Evolutionary conservation across 345 rosid species (phyloP), one percentile per base, ranked within the genome.

Genomic region (Citrus cavaleriei): DNA sequence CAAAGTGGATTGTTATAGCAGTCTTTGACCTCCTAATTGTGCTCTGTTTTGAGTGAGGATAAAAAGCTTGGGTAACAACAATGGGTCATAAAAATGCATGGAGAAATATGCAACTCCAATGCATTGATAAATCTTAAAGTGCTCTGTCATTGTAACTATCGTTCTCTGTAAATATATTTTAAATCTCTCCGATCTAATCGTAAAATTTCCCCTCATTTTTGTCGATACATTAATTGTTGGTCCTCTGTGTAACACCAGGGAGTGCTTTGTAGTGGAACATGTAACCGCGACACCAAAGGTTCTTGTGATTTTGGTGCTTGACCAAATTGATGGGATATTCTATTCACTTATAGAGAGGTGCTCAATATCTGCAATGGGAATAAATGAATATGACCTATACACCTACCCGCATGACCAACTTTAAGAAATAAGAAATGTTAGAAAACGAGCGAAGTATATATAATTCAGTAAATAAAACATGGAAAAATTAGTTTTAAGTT

Each of bases 1-100:
- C 63, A 70, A 51, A 71, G 74, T 68, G 57, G 57, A 66, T 70
- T 68, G 74, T 73, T 72, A 75, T 78, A 46, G 38, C 61, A 30
- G 77, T 35, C 78, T 65, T 67, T 60, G 30, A 51, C 73, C 74
- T 28, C 79, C 71, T 22, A 6, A 62, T 7, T 66, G 77, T 67
- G 40, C 28, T 37, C 25, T 4, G 59, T 61, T 75, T 27, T 27
- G 72, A 74, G 32, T 65, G 67, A 73, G 75, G 62, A 68, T 51
- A 27, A 71, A 79, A 66, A 66, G 73, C 54, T 67, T 37, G n/a
- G 40, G 49, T n/a, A 46, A 35, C 37, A 18, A 67, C 14, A 18
- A 6, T 58, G 24, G 71, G 71, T 64, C 18, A 32, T 74, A 13
- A 42, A 63, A 38, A 60, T 38, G 77, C 68, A 10, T n/a, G 70